A percentile compares a stretch with the other conserved stretches of the same genome.
These are phyloP conservation scores for Tympanopsis confertula DNA, from an alignment of 2,329 filamentous ascomycete species.

Conservation along the genomic window DNA sequence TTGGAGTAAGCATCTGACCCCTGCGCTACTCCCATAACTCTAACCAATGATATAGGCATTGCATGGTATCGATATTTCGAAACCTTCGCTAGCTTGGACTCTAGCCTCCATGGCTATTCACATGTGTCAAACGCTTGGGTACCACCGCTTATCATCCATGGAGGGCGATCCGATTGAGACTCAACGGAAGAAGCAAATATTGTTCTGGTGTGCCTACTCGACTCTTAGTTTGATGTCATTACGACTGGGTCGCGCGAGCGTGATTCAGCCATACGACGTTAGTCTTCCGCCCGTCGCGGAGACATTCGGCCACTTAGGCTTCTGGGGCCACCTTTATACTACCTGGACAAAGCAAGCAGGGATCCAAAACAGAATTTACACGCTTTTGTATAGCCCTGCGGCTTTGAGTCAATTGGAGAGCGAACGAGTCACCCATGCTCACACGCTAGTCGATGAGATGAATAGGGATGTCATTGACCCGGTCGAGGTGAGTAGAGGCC, in stretches of 20 bases:
- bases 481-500: constrained; percentile 17
- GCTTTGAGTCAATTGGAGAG: constrained; percentile 26
- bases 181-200: constrained; percentile 18
- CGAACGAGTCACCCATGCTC: constrained; percentile 26
- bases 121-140: constrained; percentile 50
- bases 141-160: constrained; percentile 33
- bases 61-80: constrained; percentile 50
- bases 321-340: constrained; percentile 33
- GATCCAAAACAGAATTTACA: constrained; percentile 47
- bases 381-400: constrained; percentile 40
- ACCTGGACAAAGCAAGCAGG: constrained; percentile 43
- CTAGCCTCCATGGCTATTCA: constrained; percentile 44
- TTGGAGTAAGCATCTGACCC: constrained; percentile 29
- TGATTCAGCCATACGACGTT: constrained; percentile 49
- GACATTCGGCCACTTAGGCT: constrained; percentile 18
- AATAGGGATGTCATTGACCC: constrained; percentile 21
- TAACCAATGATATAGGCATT: constrained; percentile 27
- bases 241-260: constrained; percentile 43
- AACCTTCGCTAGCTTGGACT: constrained; percentile 54
- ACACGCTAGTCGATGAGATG: constrained; percentile 23
- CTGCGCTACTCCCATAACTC: neutral
- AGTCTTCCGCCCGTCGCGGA: constrained; percentile 29
- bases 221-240: constrained; percentile 47
- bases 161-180: constrained; percentile 16
- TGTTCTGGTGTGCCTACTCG: constrained; percentile 49